Percentiles rank a stretch among this genome's conserved stretches.
Conservation (phyloP, 495 filamentous ascomycete genomes). For the Trichoderma erinaceum region DNA sequence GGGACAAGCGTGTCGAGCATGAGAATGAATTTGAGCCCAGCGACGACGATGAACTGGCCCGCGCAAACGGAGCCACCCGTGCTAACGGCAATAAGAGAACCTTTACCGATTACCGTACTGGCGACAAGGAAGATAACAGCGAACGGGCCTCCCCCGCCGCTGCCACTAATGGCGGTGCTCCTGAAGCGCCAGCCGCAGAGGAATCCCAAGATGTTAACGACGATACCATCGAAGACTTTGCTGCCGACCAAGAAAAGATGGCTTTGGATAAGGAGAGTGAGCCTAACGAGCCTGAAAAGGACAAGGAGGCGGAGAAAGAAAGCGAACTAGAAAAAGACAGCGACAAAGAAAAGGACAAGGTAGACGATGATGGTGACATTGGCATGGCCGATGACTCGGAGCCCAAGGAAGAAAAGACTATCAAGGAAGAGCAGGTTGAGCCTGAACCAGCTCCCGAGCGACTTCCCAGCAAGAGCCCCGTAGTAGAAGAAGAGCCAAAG, state of each 20-base stretch:
- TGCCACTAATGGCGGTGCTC: constrained; percentile 47
- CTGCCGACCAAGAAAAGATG: constrained; percentile 33
- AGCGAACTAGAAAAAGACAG: constrained; percentile 41
- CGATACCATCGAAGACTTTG: constrained; percentile 33
- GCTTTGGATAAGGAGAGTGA: constrained; percentile 42
- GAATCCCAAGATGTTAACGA: constrained; percentile 44
- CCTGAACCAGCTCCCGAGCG: constrained; percentile 5
- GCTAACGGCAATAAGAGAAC: constrained; percentile 50
- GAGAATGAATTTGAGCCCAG: constrained; percentile 76
- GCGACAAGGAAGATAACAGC: constrained; percentile 59
- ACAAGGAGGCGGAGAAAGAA: constrained; percentile 30
- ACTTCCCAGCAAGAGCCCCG: constrained; percentile 3
- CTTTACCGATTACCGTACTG: constrained; percentile 65
- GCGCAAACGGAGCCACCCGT: constrained; percentile 65
- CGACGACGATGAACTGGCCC: constrained; percentile 81
- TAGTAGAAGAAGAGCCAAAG: constrained; percentile 6
- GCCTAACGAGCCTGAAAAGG: constrained; percentile 60
- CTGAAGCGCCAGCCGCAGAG: constrained; percentile 43
- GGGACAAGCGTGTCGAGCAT: constrained; percentile 70
- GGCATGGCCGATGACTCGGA: constrained; percentile 31
- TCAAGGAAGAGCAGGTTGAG: constrained; percentile 31
- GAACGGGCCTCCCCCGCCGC: constrained; percentile 31
- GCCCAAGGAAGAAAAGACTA: constrained; percentile 21
- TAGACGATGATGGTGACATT: constrained; percentile 33
- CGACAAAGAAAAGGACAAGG: constrained; percentile 3